Percentiles rank a stretch among this genome's conserved stretches.
Evolutionary conservation across 2,329 filamentous ascomycete species (phyloP).

Genomic region (Hansfordia pulvinata): DNA sequence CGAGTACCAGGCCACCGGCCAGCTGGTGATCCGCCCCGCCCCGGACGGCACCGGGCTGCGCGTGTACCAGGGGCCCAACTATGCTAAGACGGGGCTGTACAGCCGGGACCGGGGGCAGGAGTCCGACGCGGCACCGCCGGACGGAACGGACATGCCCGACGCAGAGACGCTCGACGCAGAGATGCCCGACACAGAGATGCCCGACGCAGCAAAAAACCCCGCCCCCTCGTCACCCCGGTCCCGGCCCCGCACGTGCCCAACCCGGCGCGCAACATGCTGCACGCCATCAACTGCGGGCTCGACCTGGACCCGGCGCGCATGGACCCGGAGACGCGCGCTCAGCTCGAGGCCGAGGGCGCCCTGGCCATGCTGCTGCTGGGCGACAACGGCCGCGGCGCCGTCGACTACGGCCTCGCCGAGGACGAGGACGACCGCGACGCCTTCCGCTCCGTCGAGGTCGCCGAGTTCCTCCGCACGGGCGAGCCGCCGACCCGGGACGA

Average conservation of each 20-base stretch:
- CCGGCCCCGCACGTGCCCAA: too few relatives aligned
- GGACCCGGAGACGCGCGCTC: constrained; percentile 3
- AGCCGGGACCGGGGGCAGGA: too few relatives aligned
- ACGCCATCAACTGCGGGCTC: constrained; percentile 3
- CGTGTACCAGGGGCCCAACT: constrained; percentile 40
- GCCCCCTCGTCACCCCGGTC: too few relatives aligned
- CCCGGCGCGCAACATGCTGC: constrained; percentile 1
- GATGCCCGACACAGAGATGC: constrained; percentile 1
- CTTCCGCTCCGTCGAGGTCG: too few relatives aligned
- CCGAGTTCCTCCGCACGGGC: too few relatives aligned
- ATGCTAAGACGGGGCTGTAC: constrained; percentile 30
- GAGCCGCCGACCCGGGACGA: too few relatives aligned
- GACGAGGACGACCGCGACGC: constrained; percentile 5
- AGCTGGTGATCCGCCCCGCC: constrained; percentile 28
- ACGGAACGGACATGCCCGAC: too few relatives aligned
- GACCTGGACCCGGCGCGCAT: constrained; percentile 7
- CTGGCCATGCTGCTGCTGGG: too few relatives aligned
- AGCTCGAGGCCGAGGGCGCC: constrained; percentile 6
- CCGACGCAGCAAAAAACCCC: constrained; percentile 4
- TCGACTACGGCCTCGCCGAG: constrained; percentile 6
- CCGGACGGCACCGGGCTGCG: constrained; percentile 38
- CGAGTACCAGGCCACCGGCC: constrained; percentile 22
- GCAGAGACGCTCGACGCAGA: too few relatives aligned
- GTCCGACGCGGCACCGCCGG: too few relatives aligned
- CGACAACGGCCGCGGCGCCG: too few relatives aligned